A percentile compares a stretch with the other conserved stretches of the same genome.
Conservation (phyloP, 225 moss, liverwort and hornwort genomes). For the Pseudoscleropodium purum region DNA sequence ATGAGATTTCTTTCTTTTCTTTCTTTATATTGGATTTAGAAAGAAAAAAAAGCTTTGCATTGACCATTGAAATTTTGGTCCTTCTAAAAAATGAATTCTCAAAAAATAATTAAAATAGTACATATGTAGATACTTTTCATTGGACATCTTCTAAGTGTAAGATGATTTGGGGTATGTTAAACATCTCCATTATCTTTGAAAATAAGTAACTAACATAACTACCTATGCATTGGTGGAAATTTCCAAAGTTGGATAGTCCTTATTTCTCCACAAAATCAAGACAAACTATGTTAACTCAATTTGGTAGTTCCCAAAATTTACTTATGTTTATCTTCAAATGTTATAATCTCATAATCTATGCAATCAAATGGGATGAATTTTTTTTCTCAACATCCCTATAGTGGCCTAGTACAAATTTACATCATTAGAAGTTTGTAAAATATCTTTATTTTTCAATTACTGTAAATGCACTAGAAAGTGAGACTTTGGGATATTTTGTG, state of each 20-base stretch:
- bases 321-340: background rate
- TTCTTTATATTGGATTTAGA: background rate
- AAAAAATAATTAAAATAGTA: too few relatives aligned
- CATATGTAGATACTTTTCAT: too few relatives aligned
- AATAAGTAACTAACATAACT: background rate
- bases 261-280: background rate
- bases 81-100: too few relatives aligned
- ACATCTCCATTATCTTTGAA: background rate
- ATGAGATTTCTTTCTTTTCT: background rate
- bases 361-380: fast-evolving
- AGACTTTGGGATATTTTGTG: background rate
- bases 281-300: background rate
- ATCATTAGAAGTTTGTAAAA: background rate
- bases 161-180: too few relatives aligned
- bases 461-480: background rate
- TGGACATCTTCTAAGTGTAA: too few relatives aligned
- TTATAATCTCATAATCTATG: background rate
- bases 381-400: background rate
- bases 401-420: background rate
- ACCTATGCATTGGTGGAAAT: background rate
- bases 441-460: background rate
- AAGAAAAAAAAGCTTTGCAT: too few relatives aligned
- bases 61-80: background rate
- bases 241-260: background rate
- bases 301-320: background rate